phyloP scores from a whole-genome alignment of 2,329 filamentous ascomycete species.

The Clarireedia hainanense region DNA sequence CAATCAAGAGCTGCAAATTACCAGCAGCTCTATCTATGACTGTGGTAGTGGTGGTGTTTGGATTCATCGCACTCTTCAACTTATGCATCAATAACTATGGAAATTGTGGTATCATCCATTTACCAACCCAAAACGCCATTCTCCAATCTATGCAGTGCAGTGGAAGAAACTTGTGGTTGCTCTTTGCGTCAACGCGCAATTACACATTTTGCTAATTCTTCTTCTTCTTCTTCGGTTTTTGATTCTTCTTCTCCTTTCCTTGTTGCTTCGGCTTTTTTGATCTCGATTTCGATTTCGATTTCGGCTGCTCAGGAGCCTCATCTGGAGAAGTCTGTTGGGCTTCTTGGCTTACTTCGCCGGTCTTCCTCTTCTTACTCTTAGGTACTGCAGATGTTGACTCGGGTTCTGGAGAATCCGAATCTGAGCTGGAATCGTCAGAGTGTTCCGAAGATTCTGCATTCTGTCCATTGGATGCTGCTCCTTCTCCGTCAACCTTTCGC shows the following conservation, averaged over 20 bases:
- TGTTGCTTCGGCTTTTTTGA: neutral
- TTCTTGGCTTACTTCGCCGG: constrained; percentile 16
- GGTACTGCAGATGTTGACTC: neutral
- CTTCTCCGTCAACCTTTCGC: constrained; percentile 18
- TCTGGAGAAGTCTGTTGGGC: neutral
- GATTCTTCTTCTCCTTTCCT: constrained; percentile 5
- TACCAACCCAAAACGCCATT: constrained; percentile 5
- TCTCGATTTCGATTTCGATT: neutral
- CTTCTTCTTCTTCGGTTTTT: constrained; percentile 6
- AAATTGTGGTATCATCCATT: constrained; percentile 8
- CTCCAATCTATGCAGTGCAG: neutral
- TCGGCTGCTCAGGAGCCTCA: neutral
- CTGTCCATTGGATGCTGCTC: neutral
- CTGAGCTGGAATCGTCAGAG: constrained; percentile 17
- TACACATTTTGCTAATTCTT: neutral
- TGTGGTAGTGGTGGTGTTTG: no score
- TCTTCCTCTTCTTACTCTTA: constrained; percentile 27
- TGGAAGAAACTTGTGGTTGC: neutral
- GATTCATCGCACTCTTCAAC: no score
- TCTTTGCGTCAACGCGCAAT: neutral
- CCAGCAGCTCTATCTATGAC: no score
- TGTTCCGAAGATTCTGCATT: constrained; percentile 10
- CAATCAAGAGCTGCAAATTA: no score
- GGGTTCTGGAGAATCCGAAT: constrained; percentile 10
- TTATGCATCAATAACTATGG: neutral